Evolutionary conservation across 305 asterid species (phyloP).

Genomic region (Andrographis paniculata): DNA sequence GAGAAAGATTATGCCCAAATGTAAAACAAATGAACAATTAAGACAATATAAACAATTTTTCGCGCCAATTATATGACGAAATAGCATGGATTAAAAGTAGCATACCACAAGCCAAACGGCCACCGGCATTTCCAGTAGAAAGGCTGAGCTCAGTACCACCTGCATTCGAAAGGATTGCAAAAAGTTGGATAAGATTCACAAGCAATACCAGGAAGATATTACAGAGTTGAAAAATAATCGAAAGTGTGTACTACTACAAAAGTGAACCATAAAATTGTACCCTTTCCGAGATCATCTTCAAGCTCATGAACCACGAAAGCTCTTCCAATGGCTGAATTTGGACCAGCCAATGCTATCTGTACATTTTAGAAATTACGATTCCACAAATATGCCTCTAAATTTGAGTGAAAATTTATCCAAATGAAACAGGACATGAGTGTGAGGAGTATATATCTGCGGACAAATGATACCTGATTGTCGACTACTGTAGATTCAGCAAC

Average conservation of each 20-base stretch:
- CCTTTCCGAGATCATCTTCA: slow-evolving; percentile 96
- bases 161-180: slow-evolving; percentile 19
- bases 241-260: not conserved
- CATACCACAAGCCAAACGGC: slow-evolving; percentile 97
- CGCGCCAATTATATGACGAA: no score
- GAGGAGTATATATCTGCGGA: not conserved
- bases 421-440: not conserved
- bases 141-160: slow-evolving; percentile 98
- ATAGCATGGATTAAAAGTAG: slow-evolving; percentile 6
- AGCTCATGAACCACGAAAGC: slow-evolving; percentile 96
- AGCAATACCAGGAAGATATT: not conserved
- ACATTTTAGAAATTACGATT: not conserved
- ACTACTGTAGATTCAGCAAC: slow-evolving; percentile 44
- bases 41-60: no score
- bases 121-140: slow-evolving; percentile 96
- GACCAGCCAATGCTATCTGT: slow-evolving; percentile 84
- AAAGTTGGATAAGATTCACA: not conserved
- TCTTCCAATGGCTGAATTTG: slow-evolving; percentile 83
- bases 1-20: no score
- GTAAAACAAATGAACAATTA: no score
- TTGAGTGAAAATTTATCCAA: slow-evolving; percentile 1
- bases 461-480: not conserved
- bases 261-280: slow-evolving; percentile 28
- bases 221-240: no score
- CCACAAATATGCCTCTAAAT: not conserved